Evolutionary conservation across 805 yeast genomes (phyloP).

Genomic region (Teunomyces cretensis): DNA sequence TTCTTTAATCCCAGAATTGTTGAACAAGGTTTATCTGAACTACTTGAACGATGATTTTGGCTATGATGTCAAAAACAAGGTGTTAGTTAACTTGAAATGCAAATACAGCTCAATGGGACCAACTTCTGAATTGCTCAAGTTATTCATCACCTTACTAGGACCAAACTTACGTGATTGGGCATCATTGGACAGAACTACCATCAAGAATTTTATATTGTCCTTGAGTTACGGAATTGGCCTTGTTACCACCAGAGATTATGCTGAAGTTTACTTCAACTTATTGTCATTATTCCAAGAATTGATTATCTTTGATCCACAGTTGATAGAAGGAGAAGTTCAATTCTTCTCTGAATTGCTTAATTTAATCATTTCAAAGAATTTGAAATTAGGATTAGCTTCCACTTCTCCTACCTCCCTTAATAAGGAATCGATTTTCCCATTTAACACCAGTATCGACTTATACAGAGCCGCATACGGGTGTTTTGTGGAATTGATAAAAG

Average conservation of each 20-base stretch:
- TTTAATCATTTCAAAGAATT: constrained; percentile 31
- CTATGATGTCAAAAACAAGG: constrained; percentile 32
- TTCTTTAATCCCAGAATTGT: constrained; percentile 41
- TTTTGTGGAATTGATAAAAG: constrained; percentile 57
- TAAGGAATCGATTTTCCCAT: constrained; percentile 43
- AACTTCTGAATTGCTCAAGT: constrained; percentile 25
- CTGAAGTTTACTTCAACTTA: constrained; percentile 22
- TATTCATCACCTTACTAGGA: constrained; percentile 36
- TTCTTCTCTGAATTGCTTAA: constrained; percentile 29
- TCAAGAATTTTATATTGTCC: constrained; percentile 28
- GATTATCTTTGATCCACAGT: constrained; percentile 36
- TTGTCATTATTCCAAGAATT: constrained; percentile 35
- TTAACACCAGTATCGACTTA: constrained; percentile 40
- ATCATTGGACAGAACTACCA: constrained; percentile 15
- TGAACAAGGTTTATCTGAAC: constrained; percentile 26
- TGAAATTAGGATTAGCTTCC: constrained; percentile 34
- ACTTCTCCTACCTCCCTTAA: constrained; percentile 39
- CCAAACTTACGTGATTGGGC: constrained; percentile 32
- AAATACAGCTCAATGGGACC: constrained; percentile 27
- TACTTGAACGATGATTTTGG: constrained; percentile 38
- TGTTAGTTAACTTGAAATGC: constrained; percentile 37
- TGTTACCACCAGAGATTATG: constrained; percentile 23
- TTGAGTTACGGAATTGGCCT: constrained; percentile 34
- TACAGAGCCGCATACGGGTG: constrained; percentile 51
- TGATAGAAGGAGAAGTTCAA: constrained; percentile 31